Evolutionary conservation across 768 basidiomycete genomes (phyloP).

Genomic region (Trametes coccinea): DNA sequence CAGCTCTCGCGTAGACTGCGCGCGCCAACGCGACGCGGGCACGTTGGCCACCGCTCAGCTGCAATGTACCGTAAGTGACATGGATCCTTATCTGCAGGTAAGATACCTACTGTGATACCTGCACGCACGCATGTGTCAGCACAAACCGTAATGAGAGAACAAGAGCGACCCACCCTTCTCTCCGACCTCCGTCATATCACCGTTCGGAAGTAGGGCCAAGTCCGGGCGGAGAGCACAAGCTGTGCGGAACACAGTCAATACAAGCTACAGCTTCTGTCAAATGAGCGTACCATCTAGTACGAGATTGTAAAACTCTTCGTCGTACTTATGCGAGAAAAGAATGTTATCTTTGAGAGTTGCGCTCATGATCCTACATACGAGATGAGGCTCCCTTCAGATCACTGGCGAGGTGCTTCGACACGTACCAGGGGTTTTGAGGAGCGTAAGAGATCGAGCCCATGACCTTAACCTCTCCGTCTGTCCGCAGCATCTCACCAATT

Average conservation of each 20-base stretch:
- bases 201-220: constrained; percentile 73
- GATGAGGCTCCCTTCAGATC: background rate
- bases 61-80: background rate
- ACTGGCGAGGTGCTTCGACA: background rate
- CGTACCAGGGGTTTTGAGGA: constrained; percentile 83
- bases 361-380: constrained; percentile 67
- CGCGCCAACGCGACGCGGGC: constrained; percentile 83
- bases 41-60: constrained; percentile 84
- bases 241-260: background rate
- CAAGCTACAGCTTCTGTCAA: background rate
- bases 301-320: constrained; percentile 78
- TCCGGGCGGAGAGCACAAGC: constrained; percentile 81
- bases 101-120: constrained; percentile 53
- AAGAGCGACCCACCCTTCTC: constrained; percentile 61
- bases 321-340: constrained; percentile 85
- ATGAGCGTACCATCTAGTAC: constrained; percentile 68
- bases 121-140: constrained; percentile 30
- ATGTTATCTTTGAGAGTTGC: constrained; percentile 90
- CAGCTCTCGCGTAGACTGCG: constrained; percentile 89
- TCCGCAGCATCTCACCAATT: constrained; percentile 82
- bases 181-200: constrained; percentile 84
- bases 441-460: constrained; percentile 80
- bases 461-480: constrained; percentile 70
- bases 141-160: background rate
- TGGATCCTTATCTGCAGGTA: too few relatives aligned